Conservation (phyloP, 176 grass and related monocot species). For the Cenchrus americanus region DNA sequence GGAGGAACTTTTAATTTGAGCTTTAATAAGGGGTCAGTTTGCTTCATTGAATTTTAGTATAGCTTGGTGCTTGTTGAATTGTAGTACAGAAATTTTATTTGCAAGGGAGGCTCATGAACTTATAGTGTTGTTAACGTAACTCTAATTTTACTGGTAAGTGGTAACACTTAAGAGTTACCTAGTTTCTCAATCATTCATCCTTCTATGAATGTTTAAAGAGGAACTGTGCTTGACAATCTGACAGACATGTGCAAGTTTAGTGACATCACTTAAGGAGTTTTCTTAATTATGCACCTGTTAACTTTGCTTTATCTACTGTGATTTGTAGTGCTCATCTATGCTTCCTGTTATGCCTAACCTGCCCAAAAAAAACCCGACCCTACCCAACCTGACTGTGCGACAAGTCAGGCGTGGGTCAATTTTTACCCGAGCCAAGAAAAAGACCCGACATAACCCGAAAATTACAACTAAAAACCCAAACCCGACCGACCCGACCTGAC, state of each 20-base stretch:
- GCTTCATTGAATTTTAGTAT: not conserved
- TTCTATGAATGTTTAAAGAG: slow-evolving; percentile 6
- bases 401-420: too few relatives aligned
- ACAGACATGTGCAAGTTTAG: not conserved
- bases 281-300: not conserved
- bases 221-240: not conserved
- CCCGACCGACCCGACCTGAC: too few relatives aligned
- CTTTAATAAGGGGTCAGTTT: not conserved
- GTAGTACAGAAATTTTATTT: not conserved
- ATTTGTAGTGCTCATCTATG: not conserved
- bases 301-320: not conserved
- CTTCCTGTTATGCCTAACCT: not conserved
- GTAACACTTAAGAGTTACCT: not conserved
- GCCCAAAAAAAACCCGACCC: too few relatives aligned
- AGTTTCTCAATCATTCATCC: not conserved
- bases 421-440: too few relatives aligned
- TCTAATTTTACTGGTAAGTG: not conserved
- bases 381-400: too few relatives aligned
- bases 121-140: not conserved
- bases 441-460: too few relatives aligned
- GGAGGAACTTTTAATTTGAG: slow-evolving; percentile 7
- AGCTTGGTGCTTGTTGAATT: not conserved
- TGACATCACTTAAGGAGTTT: not conserved
- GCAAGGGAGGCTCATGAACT: not conserved
- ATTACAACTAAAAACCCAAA: too few relatives aligned